phyloP scores from a whole-genome alignment of 2,329 filamentous ascomycete genomes.

The Trichoderma breve region DNA sequence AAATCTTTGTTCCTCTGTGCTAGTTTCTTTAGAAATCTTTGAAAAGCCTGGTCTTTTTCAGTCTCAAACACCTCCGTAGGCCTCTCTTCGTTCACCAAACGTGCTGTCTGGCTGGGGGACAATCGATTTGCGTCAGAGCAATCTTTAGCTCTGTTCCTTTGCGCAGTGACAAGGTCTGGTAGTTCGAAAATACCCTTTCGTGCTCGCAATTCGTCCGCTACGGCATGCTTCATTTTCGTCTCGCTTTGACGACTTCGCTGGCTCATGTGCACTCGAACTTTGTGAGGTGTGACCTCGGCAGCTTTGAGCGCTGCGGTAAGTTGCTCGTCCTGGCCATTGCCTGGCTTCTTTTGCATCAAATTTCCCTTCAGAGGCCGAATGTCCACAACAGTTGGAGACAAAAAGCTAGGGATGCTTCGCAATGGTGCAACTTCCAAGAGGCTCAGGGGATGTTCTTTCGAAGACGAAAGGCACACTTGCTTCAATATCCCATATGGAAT shows the following conservation, averaged over 20 bases:
- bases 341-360: not conserved
- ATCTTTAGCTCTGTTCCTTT: not conserved
- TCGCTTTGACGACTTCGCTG: not conserved
- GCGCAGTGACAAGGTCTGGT: not conserved
- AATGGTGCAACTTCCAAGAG: slow-evolving; percentile 12
- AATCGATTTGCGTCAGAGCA: not conserved
- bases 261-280: not conserved
- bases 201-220: not conserved
- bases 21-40: slow-evolving; percentile 31
- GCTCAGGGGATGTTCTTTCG: slow-evolving; percentile 3
- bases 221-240: not conserved
- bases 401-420: not conserved
- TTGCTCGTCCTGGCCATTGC: slow-evolving; percentile 18
- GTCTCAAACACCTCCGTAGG: not conserved
- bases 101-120: not conserved
- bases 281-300: slow-evolving; percentile 17
- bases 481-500: slow-evolving; percentile 1
- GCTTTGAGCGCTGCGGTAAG: slow-evolving; percentile 18
- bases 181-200: not conserved
- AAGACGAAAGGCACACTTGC: slow-evolving; percentile 1
- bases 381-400: not conserved
- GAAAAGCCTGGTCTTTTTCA: slow-evolving; percentile 26
- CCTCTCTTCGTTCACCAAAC: not conserved
- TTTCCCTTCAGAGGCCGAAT: not conserved
- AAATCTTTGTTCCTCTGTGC: not conserved